Percentiles rank a stretch among this genome's conserved stretches.
Conservation (phyloP, 2,329 filamentous ascomycete species). For the Pseudogymnoascus sp. region DNA sequence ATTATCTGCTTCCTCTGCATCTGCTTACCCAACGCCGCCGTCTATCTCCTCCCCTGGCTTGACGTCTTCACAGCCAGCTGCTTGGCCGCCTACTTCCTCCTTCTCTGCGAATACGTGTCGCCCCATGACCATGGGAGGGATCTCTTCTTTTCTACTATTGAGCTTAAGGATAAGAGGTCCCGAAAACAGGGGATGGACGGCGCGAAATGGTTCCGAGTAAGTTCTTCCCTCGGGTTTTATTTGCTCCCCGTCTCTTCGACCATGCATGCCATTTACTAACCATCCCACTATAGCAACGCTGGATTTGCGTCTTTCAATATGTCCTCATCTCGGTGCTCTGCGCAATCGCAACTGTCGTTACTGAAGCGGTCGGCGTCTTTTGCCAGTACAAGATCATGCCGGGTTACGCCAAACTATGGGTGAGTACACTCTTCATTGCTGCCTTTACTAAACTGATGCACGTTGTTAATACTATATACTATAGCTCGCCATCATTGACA, state of each 20-base stretch:
- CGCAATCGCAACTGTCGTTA: slow-evolving; percentile 34
- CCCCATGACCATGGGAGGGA: background rate
- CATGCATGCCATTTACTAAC: background rate
- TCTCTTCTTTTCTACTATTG: background rate
- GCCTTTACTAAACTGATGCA: background rate
- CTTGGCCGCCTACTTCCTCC: background rate
- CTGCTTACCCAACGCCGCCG: background rate
- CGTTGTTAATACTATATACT: background rate
- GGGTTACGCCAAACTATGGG: slow-evolving; percentile 27
- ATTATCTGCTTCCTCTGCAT: background rate
- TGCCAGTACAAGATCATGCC: slow-evolving; percentile 25
- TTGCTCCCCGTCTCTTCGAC: background rate
- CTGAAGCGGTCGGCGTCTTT: slow-evolving; percentile 25
- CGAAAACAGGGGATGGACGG: background rate
- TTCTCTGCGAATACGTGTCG: background rate
- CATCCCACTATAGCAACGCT: background rate
- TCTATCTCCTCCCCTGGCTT: background rate
- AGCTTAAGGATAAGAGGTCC: background rate
- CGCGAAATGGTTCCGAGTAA: background rate
- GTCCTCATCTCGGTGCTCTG: background rate
- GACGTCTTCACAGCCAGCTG: background rate
- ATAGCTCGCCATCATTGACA: background rate
- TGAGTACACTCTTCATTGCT: slow-evolving; percentile 20
- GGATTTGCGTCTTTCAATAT: background rate
- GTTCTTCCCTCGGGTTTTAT: background rate